Base-by-base conservation (phyloP, 345 rosid genomes). In the Corymbia maculata region DNA sequence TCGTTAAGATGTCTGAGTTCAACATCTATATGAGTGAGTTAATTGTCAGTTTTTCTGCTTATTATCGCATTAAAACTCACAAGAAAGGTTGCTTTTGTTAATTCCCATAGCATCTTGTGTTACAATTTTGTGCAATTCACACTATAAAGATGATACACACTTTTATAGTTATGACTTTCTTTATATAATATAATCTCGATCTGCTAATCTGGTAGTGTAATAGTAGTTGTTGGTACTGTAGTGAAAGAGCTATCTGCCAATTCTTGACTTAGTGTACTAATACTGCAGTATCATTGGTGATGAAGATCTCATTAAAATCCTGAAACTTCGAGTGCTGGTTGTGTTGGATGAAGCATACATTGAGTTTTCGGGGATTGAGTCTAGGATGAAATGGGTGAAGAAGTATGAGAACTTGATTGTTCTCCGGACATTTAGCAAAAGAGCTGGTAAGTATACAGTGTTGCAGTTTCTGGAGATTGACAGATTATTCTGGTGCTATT, bases 291-390 rank as follows among this genome's bases (percentile, higher is more conserved):
- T 95, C 89, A 95, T 98, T 89, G 93, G 47, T 30, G 98, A 98
- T 88, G 97, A 94, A 26, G 99, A 94, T 91, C 94, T 98, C 57
- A 85, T 97, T 92, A 94, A 91, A 93, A 95, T 98, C 94, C 94
- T 98, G 87, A 92, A 90, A 64, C 93, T 97, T 91, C 98, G 99
- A 13, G 88, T 97, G 87, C 93, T 97, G 89, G 99, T 97, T 87
- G 99, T 96, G 87, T 91, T 96, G 75, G 99, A 97, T 92, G 99
- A 97, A 89, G 99, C 99, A 90, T 97, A 97, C 88, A 93, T 96
- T 14, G 99, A 97, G 88, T 96, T 97, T 93, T 95, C 99, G 30
- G 96, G 97, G 89, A 51, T 92, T 21, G 97, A 96, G 90, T 96
- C 99, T 85, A 92, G 86, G 91, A 96, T 97, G 98, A 94, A 93